Evolutionary conservation across 2,329 filamentous ascomycete genomes (phyloP).

Genomic region (Diaporthe amygdali): DNA sequence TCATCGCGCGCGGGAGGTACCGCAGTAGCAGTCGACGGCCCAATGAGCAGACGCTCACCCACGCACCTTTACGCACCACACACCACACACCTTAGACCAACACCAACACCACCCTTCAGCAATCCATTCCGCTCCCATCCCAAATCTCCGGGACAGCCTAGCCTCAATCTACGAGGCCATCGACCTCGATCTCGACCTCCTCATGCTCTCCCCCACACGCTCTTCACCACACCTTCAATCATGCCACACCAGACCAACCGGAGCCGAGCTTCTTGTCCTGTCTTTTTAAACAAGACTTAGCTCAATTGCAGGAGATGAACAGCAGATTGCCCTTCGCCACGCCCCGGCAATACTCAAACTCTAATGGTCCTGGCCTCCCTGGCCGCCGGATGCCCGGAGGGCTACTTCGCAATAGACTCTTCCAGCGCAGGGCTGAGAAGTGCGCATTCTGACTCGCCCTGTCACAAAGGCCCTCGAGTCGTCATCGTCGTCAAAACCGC

Average conservation of each 20-base stretch:
- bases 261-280: background rate
- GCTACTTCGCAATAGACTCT: background rate
- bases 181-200: background rate
- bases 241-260: background rate
- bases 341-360: background rate
- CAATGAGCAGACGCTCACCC: no score
- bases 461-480: background rate
- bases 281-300: no score
- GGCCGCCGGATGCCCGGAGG: background rate
- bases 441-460: background rate
- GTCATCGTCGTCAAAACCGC: background rate
- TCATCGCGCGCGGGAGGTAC: conserved; percentile 1
- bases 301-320: background rate
- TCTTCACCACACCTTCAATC: background rate
- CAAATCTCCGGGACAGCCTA: conserved; percentile 10
- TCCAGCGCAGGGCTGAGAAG: background rate
- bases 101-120: background rate
- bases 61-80: background rate
- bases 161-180: background rate
- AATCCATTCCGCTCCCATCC: background rate
- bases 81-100: background rate
- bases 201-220: background rate
- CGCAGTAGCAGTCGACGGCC: background rate
- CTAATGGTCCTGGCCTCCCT: background rate
- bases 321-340: background rate